Conservation (phyloP, 106 monocot species). For the Dendrobium officinale region DNA sequence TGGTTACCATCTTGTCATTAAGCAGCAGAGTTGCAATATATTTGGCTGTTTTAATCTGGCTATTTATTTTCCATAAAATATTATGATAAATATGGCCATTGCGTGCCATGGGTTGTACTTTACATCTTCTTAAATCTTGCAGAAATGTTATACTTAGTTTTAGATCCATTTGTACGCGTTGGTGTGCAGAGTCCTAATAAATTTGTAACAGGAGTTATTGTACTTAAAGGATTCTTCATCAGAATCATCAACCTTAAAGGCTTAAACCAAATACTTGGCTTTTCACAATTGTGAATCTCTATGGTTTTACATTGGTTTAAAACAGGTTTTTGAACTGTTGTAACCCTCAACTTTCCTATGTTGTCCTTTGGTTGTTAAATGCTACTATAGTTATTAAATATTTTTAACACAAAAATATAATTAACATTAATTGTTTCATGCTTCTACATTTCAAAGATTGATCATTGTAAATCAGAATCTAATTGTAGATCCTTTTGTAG, state of each 20-base stretch:
- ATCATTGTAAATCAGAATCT: not conserved
- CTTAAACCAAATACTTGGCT: not conserved
- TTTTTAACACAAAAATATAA: not conserved
- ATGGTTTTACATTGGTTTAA: not conserved
- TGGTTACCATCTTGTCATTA: too few species aligned
- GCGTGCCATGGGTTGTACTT: too few species aligned
- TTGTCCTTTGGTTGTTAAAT: not conserved
- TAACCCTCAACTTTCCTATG: not conserved
- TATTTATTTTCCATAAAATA: too few species aligned
- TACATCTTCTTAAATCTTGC: too few species aligned
- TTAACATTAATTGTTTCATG: not conserved
- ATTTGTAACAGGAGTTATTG: too few species aligned
- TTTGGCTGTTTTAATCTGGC: too few species aligned
- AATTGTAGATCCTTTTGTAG: constrained; percentile 28
- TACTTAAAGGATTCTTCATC: not conserved
- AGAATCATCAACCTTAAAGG: not conserved
- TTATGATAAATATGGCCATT: too few species aligned
- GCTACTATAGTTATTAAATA: not conserved
- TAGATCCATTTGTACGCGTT: too few species aligned
- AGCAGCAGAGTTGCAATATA: too few species aligned
- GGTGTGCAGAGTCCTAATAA: too few species aligned
- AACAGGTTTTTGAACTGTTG: not conserved
- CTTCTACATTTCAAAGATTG: not conserved
- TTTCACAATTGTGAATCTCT: not conserved
- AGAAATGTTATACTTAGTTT: too few species aligned